Base-by-base conservation (phyloP, 2,329 filamentous ascomycete genomes). In the Venturia oleaginea region DNA sequence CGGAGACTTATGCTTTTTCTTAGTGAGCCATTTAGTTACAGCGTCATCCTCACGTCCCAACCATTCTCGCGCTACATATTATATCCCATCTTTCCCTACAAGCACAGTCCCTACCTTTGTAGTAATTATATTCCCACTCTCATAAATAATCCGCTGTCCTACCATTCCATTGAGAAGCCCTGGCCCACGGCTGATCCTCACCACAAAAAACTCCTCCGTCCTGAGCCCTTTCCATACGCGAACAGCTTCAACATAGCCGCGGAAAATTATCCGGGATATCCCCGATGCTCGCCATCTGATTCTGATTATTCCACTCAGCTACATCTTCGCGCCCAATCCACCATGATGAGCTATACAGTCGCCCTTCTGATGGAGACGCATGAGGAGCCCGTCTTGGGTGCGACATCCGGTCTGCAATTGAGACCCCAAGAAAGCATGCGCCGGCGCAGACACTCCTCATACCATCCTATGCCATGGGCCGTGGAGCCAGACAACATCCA, bases 401-500 rank as follows among this genome's bases (percentile, higher is more conserved):
- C 75, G 46, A 71, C 72, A 27, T 78, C 74, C 19, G 70, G 70
- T 37, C 61, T 72, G 62, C 69, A 78, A 54, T 71, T 74, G 46
- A 75, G 72, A 69, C 62, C 73, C 69, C 65, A 72, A 65, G 70
- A 74, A 55, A 71, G 72, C 17, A 68, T 74, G 62, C 72, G 75
- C 64, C 74, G 77, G 55, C 72, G 79, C 65, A 73, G 79, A 42
- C 79, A 80, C 68, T 80, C 78, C 24, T 80, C 78, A 48, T 79
- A 80, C 69, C 72, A 77, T 61, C 72, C 75, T 43, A 72, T 73
- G 64, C 73, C 76, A 64, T 80, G 78, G 75, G 72, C 74, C 38
- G 70, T 74, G 17, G 79, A 81, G 64, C 72, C 75, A 5, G 79
- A 81, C 65, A 79, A 81, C 69, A 73, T 81, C 51, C 78, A 80